Evolutionary conservation across 371 early-diverging fungal species (phyloP).

Genomic region (Lichtheimia ornata): DNA sequence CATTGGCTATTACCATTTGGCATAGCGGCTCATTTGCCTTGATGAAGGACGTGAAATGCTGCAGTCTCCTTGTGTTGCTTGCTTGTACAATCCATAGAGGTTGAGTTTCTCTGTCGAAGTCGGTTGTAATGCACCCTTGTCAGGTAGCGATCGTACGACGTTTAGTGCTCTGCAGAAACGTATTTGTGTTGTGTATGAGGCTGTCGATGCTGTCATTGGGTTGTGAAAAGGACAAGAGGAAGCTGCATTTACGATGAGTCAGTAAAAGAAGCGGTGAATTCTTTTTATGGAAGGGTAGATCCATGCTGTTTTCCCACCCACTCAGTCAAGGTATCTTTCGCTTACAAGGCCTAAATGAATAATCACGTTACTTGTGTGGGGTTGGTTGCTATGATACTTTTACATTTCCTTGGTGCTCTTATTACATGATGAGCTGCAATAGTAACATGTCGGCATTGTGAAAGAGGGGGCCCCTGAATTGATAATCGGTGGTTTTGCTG

Average conservation of each 20-base stretch:
- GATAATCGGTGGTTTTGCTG: too few species aligned
- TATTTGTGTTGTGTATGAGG: slow-evolving; percentile 22
- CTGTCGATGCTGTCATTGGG: slow-evolving; percentile 8
- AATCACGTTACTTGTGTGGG: too few species aligned
- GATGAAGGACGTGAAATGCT: slow-evolving; percentile 37
- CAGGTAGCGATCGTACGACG: slow-evolving; percentile 30
- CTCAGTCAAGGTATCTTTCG: too few species aligned
- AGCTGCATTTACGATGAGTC: slow-evolving; percentile 4
- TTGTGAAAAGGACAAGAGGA: background rate
- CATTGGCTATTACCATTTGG: slow-evolving; percentile 35
- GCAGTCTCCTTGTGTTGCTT: slow-evolving; percentile 73
- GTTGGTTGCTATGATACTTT: too few species aligned
- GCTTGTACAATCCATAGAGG: slow-evolving; percentile 81
- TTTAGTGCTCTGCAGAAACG: slow-evolving; percentile 33
- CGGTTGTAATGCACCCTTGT: slow-evolving; percentile 43
- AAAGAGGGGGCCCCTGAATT: too few species aligned
- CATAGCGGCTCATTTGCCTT: slow-evolving; percentile 23
- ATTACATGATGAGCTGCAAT: too few species aligned
- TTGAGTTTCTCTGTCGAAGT: slow-evolving; percentile 65
- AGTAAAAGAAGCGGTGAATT: background rate
- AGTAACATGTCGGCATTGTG: too few species aligned
- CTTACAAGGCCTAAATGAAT: too few species aligned
- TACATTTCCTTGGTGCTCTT: too few species aligned
- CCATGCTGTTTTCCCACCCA: too few species aligned
- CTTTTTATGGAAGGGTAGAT: too few species aligned